Evolutionary conservation across 1,284 basidiomycete genomes (phyloP).

Genomic region (Pyrrhoderma noxium): DNA sequence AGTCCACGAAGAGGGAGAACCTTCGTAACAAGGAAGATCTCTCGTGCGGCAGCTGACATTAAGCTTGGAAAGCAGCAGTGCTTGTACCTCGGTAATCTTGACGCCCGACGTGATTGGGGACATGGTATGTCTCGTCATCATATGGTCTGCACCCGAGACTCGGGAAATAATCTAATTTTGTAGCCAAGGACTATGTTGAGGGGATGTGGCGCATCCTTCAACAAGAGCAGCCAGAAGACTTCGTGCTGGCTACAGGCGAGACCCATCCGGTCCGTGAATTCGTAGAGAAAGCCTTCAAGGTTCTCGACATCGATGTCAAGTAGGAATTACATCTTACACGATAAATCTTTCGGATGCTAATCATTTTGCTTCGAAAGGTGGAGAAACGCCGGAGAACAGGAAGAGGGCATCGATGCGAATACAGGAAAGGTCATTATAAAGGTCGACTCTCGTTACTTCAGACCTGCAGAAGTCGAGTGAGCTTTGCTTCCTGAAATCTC

Average conservation of each 20-base stretch:
- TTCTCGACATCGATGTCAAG: slow-evolving; percentile 60
- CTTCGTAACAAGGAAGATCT: slow-evolving; percentile 91
- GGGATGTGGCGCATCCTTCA: slow-evolving; percentile 96
- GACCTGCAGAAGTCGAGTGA: slow-evolving; percentile 88
- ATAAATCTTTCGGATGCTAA: too few relatives aligned
- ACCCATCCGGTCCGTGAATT: slow-evolving; percentile 88
- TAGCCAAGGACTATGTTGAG: slow-evolving; percentile 69
- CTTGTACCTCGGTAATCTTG: slow-evolving; percentile 85
- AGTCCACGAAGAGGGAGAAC: slow-evolving; percentile 86
- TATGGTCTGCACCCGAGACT: slow-evolving; percentile 8
- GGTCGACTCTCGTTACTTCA: slow-evolving; percentile 78
- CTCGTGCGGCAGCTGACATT: slow-evolving; percentile 85
- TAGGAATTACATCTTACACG: slow-evolving; percentile 28
- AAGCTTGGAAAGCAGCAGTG: slow-evolving; percentile 77
- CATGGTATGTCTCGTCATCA: slow-evolving; percentile 52
- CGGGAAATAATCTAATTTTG: background rate
- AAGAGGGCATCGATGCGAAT: slow-evolving; percentile 64
- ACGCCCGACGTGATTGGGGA: slow-evolving; percentile 90
- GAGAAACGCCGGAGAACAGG: slow-evolving; percentile 66
- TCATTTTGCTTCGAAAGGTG: too few relatives aligned
- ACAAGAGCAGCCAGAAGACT: slow-evolving; percentile 74
- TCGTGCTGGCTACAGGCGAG: slow-evolving; percentile 88
- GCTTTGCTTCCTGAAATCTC: slow-evolving; percentile 28
- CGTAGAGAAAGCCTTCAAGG: slow-evolving; percentile 75
- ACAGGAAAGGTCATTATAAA: slow-evolving; percentile 68